Conservation (phyloP, 1,139 yeast species). For the Sugiyamaella japonica region DNA sequence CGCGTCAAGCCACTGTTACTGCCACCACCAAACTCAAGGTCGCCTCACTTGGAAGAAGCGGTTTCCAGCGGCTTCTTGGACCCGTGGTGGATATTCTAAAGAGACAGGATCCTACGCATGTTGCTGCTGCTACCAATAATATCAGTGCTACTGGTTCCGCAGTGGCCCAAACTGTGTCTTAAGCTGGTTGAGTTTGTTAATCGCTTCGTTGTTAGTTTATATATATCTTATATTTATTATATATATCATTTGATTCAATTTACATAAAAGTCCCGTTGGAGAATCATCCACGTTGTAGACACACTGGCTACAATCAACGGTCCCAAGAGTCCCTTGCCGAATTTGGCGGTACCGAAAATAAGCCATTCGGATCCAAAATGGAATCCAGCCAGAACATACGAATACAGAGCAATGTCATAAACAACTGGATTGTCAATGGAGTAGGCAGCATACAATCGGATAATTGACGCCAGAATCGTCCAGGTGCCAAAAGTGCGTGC, state of each 20-base stretch:
- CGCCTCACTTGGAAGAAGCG: constrained; percentile 87
- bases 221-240: constrained; percentile 1
- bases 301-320: constrained; percentile 64
- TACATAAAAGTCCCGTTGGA: constrained; percentile 44
- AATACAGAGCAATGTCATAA: constrained; percentile 75
- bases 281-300: constrained; percentile 50
- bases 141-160: background rate
- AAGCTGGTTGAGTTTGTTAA: background rate
- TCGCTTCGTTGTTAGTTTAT: constrained; percentile 3
- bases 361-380: constrained; percentile 89
- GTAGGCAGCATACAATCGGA: constrained; percentile 86
- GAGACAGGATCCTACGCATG: constrained; percentile 73
- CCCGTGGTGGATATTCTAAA: constrained; percentile 85
- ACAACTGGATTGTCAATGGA: constrained; percentile 65
- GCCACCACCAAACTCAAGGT: constrained; percentile 78
- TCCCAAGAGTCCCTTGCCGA: constrained; percentile 87
- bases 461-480: constrained; percentile 84
- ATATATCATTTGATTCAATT: constrained; percentile 10
- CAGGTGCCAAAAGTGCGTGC: constrained; percentile 98
- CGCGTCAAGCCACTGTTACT: constrained; percentile 91
- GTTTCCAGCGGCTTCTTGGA: constrained; percentile 90
- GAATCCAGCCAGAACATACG: constrained; percentile 78
- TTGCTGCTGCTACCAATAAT: constrained; percentile 1
- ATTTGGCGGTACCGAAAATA: constrained; percentile 69
- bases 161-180: constrained; percentile 8